phyloP scores from a whole-genome alignment of 2,329 filamentous ascomycete genomes.

The Zalaria sp. region DNA sequence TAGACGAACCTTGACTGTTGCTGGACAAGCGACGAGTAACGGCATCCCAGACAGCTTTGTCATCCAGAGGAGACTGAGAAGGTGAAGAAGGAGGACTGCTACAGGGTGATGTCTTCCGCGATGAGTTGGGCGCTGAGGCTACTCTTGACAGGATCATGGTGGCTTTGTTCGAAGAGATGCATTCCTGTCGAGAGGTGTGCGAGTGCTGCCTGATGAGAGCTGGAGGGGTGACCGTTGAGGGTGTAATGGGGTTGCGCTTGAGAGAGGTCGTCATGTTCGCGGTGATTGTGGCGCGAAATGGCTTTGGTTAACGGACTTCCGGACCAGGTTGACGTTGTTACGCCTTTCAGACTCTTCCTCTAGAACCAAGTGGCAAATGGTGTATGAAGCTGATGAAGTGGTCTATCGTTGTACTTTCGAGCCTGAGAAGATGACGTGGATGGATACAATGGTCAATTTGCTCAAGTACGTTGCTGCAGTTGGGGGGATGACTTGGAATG shows the following conservation, averaged over 20 bases:
- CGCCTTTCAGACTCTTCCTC: not conserved
- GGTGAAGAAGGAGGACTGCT: constrained; percentile 4
- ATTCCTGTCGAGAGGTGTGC: constrained; percentile 10
- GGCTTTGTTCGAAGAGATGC: constrained; percentile 1
- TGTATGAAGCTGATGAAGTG: not conserved
- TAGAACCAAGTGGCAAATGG: not conserved
- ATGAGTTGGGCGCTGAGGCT: constrained; percentile 1
- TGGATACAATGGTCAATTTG: not conserved
- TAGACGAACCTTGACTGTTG: constrained; percentile 3
- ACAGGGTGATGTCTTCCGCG: not conserved
- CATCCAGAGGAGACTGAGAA: constrained; percentile 1
- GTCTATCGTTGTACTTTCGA: not conserved
- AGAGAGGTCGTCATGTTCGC: constrained; percentile 1
- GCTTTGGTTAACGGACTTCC: constrained; percentile 2
- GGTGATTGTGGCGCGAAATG: constrained; percentile 2
- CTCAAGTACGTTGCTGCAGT: not conserved
- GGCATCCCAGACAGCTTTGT: constrained; percentile 3
- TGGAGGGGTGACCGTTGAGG: constrained; percentile 12
- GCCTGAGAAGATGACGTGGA: not conserved
- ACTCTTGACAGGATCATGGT: constrained; percentile 2
- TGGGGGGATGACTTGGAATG: not conserved
- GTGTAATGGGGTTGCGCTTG: constrained; percentile 12
- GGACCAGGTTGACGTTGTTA: constrained; percentile 2
- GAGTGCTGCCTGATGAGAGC: constrained; percentile 15
- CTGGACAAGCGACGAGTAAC: constrained; percentile 4